A percentile compares a stretch with the other conserved stretches of the same genome.
Conservation (phyloP, 768 basidiomycete species). For the Mycena haematopus region DNA sequence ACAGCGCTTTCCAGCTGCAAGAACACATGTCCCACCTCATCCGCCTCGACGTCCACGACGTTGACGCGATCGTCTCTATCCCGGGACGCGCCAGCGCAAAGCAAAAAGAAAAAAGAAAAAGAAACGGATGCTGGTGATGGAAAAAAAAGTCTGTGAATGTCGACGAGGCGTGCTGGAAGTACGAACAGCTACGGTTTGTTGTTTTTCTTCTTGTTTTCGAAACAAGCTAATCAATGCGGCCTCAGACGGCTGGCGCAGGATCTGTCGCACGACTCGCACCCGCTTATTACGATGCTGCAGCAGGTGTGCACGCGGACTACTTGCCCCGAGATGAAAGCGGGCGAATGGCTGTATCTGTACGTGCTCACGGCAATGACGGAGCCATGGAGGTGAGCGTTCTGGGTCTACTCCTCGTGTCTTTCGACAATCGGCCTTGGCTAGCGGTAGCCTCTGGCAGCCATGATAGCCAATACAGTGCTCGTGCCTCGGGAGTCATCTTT, state of each 20-base stretch:
- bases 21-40: conserved; percentile 93
- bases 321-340: conserved; percentile 47
- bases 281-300: conserved; percentile 84
- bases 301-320: conserved; percentile 84
- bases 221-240: conserved; percentile 55
- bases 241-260: conserved; percentile 86
- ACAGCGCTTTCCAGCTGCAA: conserved; percentile 94
- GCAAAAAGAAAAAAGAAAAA: conserved; percentile 36
- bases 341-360: conserved; percentile 94
- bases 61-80: conserved; percentile 78
- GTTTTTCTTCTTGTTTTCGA: background rate
- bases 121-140: conserved; percentile 43
- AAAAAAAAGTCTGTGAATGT: conserved; percentile 47
- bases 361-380: conserved; percentile 92
- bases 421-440: too few species aligned
- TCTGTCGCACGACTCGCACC: conserved; percentile 84
- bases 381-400: conserved; percentile 82
- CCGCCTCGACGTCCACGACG: conserved; percentile 86
- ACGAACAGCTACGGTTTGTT: conserved; percentile 58
- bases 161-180: conserved; percentile 71
- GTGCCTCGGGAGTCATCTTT: background rate
- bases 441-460: too few species aligned
- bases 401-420: too few species aligned
- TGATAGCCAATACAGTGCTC: too few species aligned
- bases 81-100: conserved; percentile 56